Percentiles rank a stretch among this genome's conserved stretches.
Conservation (phyloP, 208 protist species). For the Wallacemonas sp. region DNA sequence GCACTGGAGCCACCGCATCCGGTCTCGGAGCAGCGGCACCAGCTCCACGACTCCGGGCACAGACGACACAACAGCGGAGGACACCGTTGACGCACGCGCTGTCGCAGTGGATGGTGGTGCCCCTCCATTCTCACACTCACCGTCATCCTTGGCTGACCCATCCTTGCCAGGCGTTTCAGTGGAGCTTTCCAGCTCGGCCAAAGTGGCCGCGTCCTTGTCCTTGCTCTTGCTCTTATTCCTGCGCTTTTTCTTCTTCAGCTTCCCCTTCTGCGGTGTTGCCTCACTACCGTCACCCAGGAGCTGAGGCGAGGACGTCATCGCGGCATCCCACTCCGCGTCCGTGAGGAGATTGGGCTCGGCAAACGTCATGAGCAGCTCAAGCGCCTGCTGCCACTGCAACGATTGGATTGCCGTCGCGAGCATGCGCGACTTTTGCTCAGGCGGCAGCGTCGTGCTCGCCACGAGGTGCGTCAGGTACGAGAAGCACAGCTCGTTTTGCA, state of each 20-base stretch:
- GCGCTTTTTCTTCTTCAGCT: no score
- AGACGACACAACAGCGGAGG: not conserved
- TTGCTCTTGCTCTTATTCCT: no score
- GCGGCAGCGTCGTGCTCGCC: slow-evolving; percentile 64
- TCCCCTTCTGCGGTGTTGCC: no score
- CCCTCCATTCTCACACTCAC: no score
- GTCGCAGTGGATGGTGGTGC: no score
- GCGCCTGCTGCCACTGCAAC: slow-evolving; percentile 55
- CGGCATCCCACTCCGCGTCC: slow-evolving; percentile 30
- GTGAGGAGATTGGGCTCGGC: slow-evolving; percentile 46
- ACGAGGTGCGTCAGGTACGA: slow-evolving; percentile 79
- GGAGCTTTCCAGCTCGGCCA: no score
- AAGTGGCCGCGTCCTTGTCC: no score
- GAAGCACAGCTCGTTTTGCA: slow-evolving; percentile 54
- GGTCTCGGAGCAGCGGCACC: slow-evolving; percentile 12
- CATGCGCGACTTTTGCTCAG: slow-evolving; percentile 47
- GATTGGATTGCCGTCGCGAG: slow-evolving; percentile 38
- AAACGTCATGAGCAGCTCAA: slow-evolving; percentile 49
- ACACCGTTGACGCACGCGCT: not conserved
- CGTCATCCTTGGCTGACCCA: no score
- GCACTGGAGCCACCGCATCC: slow-evolving; percentile 41
- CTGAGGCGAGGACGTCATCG: slow-evolving; percentile 13
- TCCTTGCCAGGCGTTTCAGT: no score
- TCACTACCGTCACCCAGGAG: no score
- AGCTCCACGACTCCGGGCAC: not conserved